Conservation (phyloP, 805 yeast species). For the Kluyveromyces starmeri region DNA sequence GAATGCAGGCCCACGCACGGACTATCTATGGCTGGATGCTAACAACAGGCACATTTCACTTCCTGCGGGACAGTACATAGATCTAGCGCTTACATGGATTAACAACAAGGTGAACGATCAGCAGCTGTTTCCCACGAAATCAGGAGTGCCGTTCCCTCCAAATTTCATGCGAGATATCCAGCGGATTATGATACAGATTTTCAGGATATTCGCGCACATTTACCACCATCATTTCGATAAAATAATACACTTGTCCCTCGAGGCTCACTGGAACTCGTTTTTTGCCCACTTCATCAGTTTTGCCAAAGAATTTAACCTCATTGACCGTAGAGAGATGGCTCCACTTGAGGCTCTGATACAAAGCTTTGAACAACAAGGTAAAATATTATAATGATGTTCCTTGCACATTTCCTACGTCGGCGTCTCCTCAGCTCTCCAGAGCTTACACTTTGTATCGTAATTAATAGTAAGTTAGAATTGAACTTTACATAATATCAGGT, state of each 20-base stretch:
- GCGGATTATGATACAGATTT: constrained; percentile 85
- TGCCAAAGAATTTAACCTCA: constrained; percentile 70
- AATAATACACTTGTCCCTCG: constrained; percentile 81
- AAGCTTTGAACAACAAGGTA: constrained; percentile 77
- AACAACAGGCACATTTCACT: constrained; percentile 73
- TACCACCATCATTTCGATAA: constrained; percentile 93
- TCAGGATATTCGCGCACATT: constrained; percentile 89
- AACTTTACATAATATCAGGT: no score
- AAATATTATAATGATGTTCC: constrained; percentile 50
- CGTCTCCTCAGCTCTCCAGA: no score
- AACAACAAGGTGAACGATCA: constrained; percentile 83
- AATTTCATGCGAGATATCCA: constrained; percentile 74
- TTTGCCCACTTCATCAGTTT: constrained; percentile 91
- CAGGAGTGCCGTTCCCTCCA: constrained; percentile 82
- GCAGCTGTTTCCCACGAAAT: constrained; percentile 81
- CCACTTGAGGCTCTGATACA: constrained; percentile 75
- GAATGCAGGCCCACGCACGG: constrained; percentile 92
- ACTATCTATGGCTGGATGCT: constrained; percentile 82
- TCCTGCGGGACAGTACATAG: constrained; percentile 91
- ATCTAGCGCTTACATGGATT: constrained; percentile 85
- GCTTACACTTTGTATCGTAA: no score
- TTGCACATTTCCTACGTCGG: no score
- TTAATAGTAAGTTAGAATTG: no score
- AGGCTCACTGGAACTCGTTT: constrained; percentile 97
- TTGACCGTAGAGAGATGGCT: constrained; percentile 70